A percentile compares a stretch with the other conserved stretches of the same genome.
phyloP scores from a whole-genome alignment of 2,329 filamentous ascomycete genomes.

The Nemania diffusa region DNA sequence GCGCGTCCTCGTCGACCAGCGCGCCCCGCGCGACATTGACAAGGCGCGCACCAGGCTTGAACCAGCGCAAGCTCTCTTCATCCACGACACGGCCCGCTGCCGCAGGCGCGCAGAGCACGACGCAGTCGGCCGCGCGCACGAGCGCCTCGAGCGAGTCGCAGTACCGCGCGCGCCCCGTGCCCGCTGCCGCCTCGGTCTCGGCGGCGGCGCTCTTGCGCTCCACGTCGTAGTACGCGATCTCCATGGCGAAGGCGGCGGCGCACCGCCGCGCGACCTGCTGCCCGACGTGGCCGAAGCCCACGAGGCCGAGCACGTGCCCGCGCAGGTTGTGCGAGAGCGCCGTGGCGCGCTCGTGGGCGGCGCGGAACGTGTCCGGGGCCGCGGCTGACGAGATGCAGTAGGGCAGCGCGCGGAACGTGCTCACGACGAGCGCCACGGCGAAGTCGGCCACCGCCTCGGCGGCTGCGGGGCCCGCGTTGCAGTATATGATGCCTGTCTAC shows the following conservation, averaged over 20 bases:
- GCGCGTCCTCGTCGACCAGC: slow-evolving; percentile 72
- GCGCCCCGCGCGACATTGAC: slow-evolving; percentile 74
- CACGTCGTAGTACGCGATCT: slow-evolving; percentile 71
- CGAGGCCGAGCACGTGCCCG: slow-evolving; percentile 69
- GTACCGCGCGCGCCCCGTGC: slow-evolving; percentile 60
- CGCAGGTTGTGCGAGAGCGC: slow-evolving; percentile 71
- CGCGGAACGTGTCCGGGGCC: slow-evolving; percentile 55
- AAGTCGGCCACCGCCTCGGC: slow-evolving; percentile 80
- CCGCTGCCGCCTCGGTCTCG: too few relatives aligned
- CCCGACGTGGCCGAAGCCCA: slow-evolving; percentile 76
- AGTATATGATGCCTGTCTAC: slow-evolving; percentile 70
- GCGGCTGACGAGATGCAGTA: slow-evolving; percentile 70
- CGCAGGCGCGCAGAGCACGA: slow-evolving; percentile 69
- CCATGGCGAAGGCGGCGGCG: slow-evolving; percentile 70
- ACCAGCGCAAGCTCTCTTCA: slow-evolving; percentile 56
- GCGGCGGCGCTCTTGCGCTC: slow-evolving; percentile 58
- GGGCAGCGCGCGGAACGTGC: slow-evolving; percentile 73
- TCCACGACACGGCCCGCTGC: slow-evolving; percentile 60
- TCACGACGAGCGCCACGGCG: slow-evolving; percentile 74
- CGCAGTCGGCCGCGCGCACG: slow-evolving; percentile 65
- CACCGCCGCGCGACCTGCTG: slow-evolving; percentile 70
- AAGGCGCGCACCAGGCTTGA: slow-evolving; percentile 66
- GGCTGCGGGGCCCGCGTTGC: slow-evolving; percentile 76
- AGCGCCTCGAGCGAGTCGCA: slow-evolving; percentile 63
- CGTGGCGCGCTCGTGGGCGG: slow-evolving; percentile 69